Evolutionary conservation across 1,284 basidiomycete species (phyloP).

Genomic region (Afroboletus lepidellus): DNA sequence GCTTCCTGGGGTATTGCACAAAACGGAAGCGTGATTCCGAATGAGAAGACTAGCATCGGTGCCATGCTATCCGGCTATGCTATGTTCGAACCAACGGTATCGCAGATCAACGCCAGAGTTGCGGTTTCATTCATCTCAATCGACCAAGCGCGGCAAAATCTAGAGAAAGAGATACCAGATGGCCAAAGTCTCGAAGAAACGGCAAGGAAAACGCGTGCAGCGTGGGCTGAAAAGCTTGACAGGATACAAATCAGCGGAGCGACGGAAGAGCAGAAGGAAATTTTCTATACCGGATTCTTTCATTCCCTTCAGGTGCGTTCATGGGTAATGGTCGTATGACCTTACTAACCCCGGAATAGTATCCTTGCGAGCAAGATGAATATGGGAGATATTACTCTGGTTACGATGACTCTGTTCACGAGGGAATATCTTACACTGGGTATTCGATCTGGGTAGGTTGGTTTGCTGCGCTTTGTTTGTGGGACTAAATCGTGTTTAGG

Average conservation of each 20-base stretch:
- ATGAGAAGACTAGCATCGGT: slow-evolving; percentile 37
- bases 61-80: slow-evolving; percentile 59
- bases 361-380: slow-evolving; percentile 78
- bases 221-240: slow-evolving; percentile 76
- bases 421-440: slow-evolving; percentile 70
- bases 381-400: slow-evolving; percentile 73
- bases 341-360: slow-evolving; percentile 44
- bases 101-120: slow-evolving; percentile 58
- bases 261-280: slow-evolving; percentile 48
- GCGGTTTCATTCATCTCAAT: slow-evolving; percentile 80
- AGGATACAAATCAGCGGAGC: slow-evolving; percentile 60
- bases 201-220: slow-evolving; percentile 51
- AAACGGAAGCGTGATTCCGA: slow-evolving; percentile 42
- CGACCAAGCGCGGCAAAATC: slow-evolving; percentile 66
- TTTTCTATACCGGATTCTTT: slow-evolving; percentile 69
- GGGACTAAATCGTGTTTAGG: slow-evolving; percentile 38
- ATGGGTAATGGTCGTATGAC: background rate
- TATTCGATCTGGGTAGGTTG: slow-evolving; percentile 77
- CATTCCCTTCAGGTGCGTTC: slow-evolving; percentile 60
- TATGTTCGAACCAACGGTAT: slow-evolving; percentile 42
- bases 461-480: background rate
- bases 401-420: slow-evolving; percentile 64
- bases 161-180: slow-evolving; percentile 65
- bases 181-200: slow-evolving; percentile 61
- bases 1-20: slow-evolving; percentile 48